Percentiles rank a stretch among this genome's conserved stretches.
phyloP scores from a whole-genome alignment of 1,284 basidiomycete species.

The Sphaerobolus stellatus region DNA sequence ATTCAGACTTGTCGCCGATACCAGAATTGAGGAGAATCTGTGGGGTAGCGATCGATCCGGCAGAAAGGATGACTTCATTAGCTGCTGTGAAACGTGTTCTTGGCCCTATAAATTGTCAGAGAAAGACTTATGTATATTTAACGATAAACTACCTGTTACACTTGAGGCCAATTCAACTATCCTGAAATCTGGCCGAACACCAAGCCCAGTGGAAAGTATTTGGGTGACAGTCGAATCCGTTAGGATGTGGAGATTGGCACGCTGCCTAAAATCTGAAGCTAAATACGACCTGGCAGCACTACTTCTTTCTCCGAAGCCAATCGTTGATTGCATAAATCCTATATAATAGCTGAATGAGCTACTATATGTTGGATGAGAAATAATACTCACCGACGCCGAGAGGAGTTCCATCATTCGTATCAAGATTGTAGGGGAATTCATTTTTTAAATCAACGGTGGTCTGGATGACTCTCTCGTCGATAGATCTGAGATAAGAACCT shows the following conservation, averaged over 20 bases:
- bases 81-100: not conserved
- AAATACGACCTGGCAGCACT: constrained; percentile 23
- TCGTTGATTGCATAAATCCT: constrained; percentile 19
- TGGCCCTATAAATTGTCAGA: constrained; percentile 7
- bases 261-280: constrained; percentile 17
- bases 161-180: not conserved
- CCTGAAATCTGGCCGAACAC: not conserved
- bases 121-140: no score
- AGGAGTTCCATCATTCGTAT: constrained; percentile 22
- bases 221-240: constrained; percentile 39
- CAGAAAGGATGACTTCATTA: constrained; percentile 22
- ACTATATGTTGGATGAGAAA: not conserved
- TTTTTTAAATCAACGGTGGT: constrained; percentile 11
- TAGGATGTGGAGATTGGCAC: constrained; percentile 44
- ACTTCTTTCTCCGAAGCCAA: constrained; percentile 15
- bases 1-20: constrained; percentile 30
- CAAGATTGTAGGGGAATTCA: constrained; percentile 22
- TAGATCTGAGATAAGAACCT: constrained; percentile 29
- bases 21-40: constrained; percentile 36
- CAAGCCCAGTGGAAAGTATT: constrained; percentile 5
- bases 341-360: no score
- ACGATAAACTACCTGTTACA: not conserved
- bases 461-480: constrained; percentile 16
- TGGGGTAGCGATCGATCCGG: constrained; percentile 38
- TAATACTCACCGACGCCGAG: constrained; percentile 22